Evolutionary conservation across 2,329 filamentous ascomycete genomes (phyloP).

Genomic region (Fusarium miscanthi): DNA sequence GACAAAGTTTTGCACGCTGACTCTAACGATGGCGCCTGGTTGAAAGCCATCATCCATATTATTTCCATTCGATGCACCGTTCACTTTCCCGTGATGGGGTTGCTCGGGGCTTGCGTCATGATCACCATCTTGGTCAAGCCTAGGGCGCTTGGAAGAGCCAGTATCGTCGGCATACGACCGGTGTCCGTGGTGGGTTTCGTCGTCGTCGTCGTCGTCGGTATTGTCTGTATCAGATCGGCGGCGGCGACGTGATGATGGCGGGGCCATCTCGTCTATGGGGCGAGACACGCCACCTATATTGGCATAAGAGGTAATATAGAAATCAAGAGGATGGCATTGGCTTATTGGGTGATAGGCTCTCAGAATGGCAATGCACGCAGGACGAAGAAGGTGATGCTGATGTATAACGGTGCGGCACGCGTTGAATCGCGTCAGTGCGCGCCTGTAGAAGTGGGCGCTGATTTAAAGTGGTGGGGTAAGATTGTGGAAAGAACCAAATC

Average conservation of each 20-base stretch:
- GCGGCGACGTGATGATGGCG: constrained; percentile 53
- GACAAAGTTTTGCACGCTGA: constrained; percentile 89
- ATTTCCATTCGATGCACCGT: constrained; percentile 24
- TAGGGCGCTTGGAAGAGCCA: constrained; percentile 52
- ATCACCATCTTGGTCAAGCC: constrained; percentile 43
- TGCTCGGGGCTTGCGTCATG: constrained; percentile 24
- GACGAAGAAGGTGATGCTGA: constrained; percentile 1
- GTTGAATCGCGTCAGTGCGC: constrained; percentile 38
- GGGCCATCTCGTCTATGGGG: constrained; percentile 43
- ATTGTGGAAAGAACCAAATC: neutral
- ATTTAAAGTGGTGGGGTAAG: constrained; percentile 43
- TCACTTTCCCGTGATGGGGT: constrained; percentile 17
- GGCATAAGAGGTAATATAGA: neutral
- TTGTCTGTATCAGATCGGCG: constrained; percentile 57
- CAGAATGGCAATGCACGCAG: neutral
- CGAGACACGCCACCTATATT: neutral
- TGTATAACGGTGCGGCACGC: constrained; percentile 31
- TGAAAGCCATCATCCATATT: constrained; percentile 58
- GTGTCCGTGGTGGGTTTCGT: constrained; percentile 36
- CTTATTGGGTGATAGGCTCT: neutral
- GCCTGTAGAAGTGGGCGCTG: constrained; percentile 33
- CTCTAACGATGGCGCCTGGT: constrained; percentile 88
- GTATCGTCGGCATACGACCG: constrained; percentile 38
- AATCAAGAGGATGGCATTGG: neutral
- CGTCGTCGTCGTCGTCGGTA: constrained; percentile 50